Conservation (phyloP, 129 eudicot species). For the Erigeron canadensis region DNA sequence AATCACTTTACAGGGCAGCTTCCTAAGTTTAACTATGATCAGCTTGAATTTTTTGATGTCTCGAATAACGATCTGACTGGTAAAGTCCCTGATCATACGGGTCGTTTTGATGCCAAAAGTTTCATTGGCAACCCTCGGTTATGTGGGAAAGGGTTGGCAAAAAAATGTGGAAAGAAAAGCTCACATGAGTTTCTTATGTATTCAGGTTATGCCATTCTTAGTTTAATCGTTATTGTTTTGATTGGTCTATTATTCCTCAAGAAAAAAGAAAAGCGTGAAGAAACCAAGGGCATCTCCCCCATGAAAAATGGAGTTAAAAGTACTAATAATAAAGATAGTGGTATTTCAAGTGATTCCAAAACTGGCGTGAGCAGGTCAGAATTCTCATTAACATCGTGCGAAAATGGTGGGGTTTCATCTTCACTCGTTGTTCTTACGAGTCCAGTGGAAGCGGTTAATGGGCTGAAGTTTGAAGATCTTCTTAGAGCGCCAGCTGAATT, state of each 20-base stretch:
- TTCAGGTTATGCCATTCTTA: conserved; percentile 46
- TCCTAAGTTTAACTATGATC: conserved; percentile 35
- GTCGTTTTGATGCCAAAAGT: conserved; percentile 39
- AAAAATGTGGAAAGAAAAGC: conserved; percentile 40
- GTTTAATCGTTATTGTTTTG: conserved; percentile 39
- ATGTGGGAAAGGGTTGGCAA: conserved; percentile 53
- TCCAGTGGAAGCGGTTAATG: conserved; percentile 49
- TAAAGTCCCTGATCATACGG: conserved; percentile 43
- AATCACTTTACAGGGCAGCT: conserved; percentile 51
- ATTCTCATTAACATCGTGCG: conserved; percentile 58
- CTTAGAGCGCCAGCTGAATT: conserved; percentile 70
- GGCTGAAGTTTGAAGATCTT: conserved; percentile 70
- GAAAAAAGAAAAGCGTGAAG: conserved; percentile 28
- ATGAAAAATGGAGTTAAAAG: conserved; percentile 26
- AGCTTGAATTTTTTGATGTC: conserved; percentile 53
- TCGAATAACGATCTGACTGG: conserved; percentile 60
- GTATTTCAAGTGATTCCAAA: conserved; percentile 42
- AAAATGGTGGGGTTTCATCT: conserved; percentile 50
- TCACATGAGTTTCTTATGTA: conserved; percentile 39
- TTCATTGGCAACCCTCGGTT: conserved; percentile 51
- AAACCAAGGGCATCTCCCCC: conserved; percentile 8
- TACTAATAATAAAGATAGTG: conserved; percentile 30
- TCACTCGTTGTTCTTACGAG: conserved; percentile 50
- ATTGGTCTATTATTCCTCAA: conserved; percentile 39
- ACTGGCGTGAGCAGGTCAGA: conserved; percentile 46